A percentile compares a stretch with the other conserved stretches of the same genome.
phyloP scores from a whole-genome alignment of 78 protist genomes.

The Parvularia atlantis region DNA sequence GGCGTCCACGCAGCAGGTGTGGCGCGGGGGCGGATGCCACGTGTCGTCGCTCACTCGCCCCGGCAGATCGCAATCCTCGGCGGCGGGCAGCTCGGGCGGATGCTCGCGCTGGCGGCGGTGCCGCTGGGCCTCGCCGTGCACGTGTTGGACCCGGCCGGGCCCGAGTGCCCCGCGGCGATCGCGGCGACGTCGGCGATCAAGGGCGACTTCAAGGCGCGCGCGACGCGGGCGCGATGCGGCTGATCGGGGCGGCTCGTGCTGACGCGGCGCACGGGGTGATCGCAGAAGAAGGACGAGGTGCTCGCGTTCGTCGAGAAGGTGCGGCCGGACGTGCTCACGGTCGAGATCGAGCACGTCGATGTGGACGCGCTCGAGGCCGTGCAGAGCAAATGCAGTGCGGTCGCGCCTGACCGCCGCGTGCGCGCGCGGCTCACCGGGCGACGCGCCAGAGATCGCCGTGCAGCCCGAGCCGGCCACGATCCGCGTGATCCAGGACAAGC shows the following conservation, averaged over 20 bases:
- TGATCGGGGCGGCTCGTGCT: neutral
- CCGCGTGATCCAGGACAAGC: conserved; percentile 47
- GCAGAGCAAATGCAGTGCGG: neutral
- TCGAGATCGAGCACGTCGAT: conserved; percentile 54
- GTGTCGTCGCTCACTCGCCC: too few relatives aligned
- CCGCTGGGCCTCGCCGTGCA: conserved; percentile 24
- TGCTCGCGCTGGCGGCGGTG: conserved; percentile 39
- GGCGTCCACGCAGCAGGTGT: too few relatives aligned
- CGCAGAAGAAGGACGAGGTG: conserved; percentile 7
- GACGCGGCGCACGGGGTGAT: neutral
- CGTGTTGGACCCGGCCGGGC: conserved; percentile 23
- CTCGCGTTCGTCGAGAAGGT: conserved; percentile 6
- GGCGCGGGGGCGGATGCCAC: too few relatives aligned
- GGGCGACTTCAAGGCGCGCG: conserved; percentile 1
- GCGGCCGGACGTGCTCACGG: conserved; percentile 43
- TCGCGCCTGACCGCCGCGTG: too few relatives aligned
- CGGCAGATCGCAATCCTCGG: conserved; percentile 47
- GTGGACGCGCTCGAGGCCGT: conserved; percentile 14
- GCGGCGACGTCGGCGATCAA: neutral
- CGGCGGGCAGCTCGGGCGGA: conserved; percentile 58
- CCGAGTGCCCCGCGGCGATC: conserved; percentile 23
- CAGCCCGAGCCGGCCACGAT: conserved; percentile 40
- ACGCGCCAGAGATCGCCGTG: too few relatives aligned
- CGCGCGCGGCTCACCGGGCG: too few relatives aligned
- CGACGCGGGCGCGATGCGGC: neutral